phyloP scores from a whole-genome alignment of 1,284 basidiomycete species.

The Exobasidium rhododendri region DNA sequence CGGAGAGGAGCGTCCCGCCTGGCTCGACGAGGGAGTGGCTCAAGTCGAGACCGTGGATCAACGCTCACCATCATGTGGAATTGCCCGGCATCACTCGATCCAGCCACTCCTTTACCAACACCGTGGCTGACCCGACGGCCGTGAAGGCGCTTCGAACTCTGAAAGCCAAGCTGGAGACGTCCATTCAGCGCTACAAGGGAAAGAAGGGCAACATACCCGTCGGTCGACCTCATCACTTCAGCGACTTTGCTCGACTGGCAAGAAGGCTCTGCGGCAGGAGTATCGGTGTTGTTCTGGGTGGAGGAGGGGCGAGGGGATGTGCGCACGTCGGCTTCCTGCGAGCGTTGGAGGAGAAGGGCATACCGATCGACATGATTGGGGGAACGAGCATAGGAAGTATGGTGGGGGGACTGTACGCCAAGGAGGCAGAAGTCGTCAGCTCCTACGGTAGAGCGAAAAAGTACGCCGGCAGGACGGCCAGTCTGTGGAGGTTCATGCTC shows the following conservation, averaged over 20 bases:
- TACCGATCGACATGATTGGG: conserved; percentile 82
- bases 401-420: conserved; percentile 92
- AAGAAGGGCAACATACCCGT: conserved; percentile 61
- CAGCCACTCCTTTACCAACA: background rate
- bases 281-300: conserved; percentile 89
- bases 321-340: conserved; percentile 87
- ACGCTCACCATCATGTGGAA: conserved; percentile 87
- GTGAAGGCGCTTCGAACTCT: conserved; percentile 73
- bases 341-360: conserved; percentile 83
- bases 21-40: conserved; percentile 96
- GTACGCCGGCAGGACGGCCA: conserved; percentile 85
- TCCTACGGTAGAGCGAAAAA: conserved; percentile 82
- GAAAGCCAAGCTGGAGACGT: conserved; percentile 82
- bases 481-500: conserved; percentile 87
- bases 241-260: conserved; percentile 89
- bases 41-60: conserved; percentile 84
- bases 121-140: conserved; percentile 70
- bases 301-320: conserved; percentile 90
- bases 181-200: conserved; percentile 58
- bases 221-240: conserved; percentile 67
- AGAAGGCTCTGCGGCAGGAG: conserved; percentile 86
- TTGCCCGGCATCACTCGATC: conserved; percentile 61
- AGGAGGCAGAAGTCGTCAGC: conserved; percentile 85
- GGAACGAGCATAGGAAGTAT: conserved; percentile 83
- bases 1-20: conserved; percentile 80